Conservation (phyloP, 352 stramenopile species). For the Globisporangium cystogenes region DNA sequence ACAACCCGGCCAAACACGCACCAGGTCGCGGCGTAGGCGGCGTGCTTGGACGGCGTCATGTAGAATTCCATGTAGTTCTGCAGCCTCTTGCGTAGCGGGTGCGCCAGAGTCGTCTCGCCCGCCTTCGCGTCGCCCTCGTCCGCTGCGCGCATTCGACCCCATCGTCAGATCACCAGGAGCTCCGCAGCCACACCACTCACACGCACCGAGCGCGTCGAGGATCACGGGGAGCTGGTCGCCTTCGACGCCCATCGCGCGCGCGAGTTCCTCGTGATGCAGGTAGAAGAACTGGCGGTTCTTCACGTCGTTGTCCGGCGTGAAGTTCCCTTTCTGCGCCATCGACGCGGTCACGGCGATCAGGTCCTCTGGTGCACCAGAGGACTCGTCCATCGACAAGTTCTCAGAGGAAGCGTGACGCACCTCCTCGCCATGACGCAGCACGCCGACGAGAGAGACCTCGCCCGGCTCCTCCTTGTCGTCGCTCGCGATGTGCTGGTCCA, state of each 20-base stretch:
- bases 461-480: conserved; percentile 52
- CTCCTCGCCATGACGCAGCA: conserved; percentile 77
- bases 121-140: conserved; percentile 21
- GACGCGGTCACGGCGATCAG: not conserved
- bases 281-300: conserved; percentile 79
- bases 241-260: conserved; percentile 68
- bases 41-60: conserved; percentile 87
- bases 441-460: conserved; percentile 52
- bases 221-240: conserved; percentile 65
- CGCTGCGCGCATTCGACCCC: conserved; percentile 15
- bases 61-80: conserved; percentile 84
- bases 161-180: not conserved
- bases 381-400: too few relatives aligned
- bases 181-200: not conserved
- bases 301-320: conserved; percentile 77
- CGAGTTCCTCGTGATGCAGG: conserved; percentile 71
- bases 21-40: conserved; percentile 79
- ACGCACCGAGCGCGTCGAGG: conserved; percentile 62
- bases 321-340: conserved; percentile 51
- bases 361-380: too few relatives aligned
- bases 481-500: conserved; percentile 61
- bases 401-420: conserved; percentile 21
- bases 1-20: conserved; percentile 16
- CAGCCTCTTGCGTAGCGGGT: conserved; percentile 70
- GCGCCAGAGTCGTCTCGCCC: conserved; percentile 29